Percentiles rank a stretch among this genome's conserved stretches.
Evolutionary conservation across 1,284 basidiomycete genomes (phyloP).

Genomic region (Afroboletus lepidellus): DNA sequence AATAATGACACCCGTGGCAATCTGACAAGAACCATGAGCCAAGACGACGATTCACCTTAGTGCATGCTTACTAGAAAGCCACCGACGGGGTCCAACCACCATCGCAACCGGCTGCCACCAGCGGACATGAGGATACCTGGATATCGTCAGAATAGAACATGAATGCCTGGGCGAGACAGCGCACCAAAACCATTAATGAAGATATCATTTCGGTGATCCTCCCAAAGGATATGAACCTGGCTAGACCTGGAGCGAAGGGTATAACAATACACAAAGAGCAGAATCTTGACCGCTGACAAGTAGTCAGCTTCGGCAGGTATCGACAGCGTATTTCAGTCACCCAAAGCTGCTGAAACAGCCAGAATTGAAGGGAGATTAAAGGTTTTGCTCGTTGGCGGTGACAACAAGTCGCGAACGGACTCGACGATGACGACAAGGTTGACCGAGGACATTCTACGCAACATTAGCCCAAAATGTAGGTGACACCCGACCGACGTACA

Average conservation of each 20-base stretch:
- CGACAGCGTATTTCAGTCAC: conserved; percentile 39
- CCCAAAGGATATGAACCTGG: conserved; percentile 93
- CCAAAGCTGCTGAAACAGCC: conserved; percentile 79
- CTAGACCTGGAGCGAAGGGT: conserved; percentile 77
- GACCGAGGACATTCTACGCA: conserved; percentile 75
- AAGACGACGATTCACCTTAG: conserved; percentile 4
- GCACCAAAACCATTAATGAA: conserved; percentile 78
- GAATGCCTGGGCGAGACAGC: conserved; percentile 14
- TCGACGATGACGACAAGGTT: conserved; percentile 87
- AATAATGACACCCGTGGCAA: conserved; percentile 78
- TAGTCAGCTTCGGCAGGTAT: not conserved
- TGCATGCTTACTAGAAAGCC: conserved; percentile 62
- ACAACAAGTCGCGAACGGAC: conserved; percentile 69
- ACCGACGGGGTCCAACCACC: conserved; percentile 86
- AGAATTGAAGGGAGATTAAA: conserved; percentile 84
- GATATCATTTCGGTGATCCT: conserved; percentile 91
- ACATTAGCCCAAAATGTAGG: conserved; percentile 9
- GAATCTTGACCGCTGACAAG: conserved; percentile 71
- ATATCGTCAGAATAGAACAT: conserved; percentile 8
- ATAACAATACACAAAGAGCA: conserved; percentile 86
- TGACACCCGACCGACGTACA: conserved; percentile 46
- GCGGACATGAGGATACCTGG: conserved; percentile 86
- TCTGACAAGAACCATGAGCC: conserved; percentile 40
- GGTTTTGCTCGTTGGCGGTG: conserved; percentile 57
- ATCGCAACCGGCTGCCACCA: conserved; percentile 82